phyloP scores from a whole-genome alignment of 805 yeast species.

The Peterozyma xylosa region DNA sequence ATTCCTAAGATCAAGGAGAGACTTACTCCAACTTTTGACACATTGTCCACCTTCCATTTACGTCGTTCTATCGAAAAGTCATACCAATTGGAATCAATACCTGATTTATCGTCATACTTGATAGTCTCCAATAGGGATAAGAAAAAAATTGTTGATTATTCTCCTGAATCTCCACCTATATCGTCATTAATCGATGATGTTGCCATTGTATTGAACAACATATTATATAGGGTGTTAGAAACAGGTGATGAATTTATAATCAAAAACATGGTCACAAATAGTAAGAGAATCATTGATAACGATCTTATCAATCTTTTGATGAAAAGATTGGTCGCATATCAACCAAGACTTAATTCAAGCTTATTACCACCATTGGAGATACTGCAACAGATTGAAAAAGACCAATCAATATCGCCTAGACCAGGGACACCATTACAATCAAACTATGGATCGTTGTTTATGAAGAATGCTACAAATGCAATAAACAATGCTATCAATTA shows the following conservation, averaged over 20 bases:
- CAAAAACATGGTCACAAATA: conserved; percentile 43
- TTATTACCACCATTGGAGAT: background rate
- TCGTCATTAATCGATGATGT: conserved; percentile 86
- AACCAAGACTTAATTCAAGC: conserved; percentile 26
- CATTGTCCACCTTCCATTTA: conserved; percentile 57
- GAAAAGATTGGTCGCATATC: conserved; percentile 36
- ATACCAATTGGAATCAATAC: conserved; percentile 70
- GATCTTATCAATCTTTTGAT: conserved; percentile 55
- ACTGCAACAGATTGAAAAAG: conserved; percentile 7
- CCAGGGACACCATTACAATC: conserved; percentile 18
- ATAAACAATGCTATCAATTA: conserved; percentile 26
- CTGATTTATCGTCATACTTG: conserved; percentile 36
- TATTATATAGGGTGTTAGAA: conserved; percentile 57
- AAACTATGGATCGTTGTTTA: conserved; percentile 22
- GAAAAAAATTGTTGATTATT: conserved; percentile 14
- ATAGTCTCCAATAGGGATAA: conserved; percentile 14
- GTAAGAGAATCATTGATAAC: conserved; percentile 52
- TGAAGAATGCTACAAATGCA: conserved; percentile 33
- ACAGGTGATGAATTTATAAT: conserved; percentile 60
- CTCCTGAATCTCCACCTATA: conserved; percentile 56
- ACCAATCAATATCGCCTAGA: conserved; percentile 18
- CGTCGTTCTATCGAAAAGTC: conserved; percentile 79
- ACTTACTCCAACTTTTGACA: conserved; percentile 56
- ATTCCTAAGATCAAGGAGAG: conserved; percentile 44
- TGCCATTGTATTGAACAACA: conserved; percentile 61